A percentile compares a stretch with the other conserved stretches of the same genome.
Evolutionary conservation across 75 land plant genomes (phyloP).

Genomic region (Pinus albicaulis): DNA sequence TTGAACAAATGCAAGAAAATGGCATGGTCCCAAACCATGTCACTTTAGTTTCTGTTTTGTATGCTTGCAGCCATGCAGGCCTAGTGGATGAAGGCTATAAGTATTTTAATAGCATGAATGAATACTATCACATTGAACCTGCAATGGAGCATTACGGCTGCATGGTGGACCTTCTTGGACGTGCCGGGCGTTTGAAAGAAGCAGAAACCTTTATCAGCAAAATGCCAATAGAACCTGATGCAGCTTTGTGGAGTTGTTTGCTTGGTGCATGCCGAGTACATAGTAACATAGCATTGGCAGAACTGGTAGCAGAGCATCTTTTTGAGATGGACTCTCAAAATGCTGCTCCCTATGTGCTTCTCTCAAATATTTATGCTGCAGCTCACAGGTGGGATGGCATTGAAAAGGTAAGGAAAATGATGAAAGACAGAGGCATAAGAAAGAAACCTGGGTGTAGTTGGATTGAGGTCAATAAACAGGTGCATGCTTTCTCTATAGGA

Average conservation of each 20-base stretch:
- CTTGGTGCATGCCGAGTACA: slow-evolving; percentile 46
- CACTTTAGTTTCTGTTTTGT: slow-evolving; percentile 45
- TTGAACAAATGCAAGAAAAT: slow-evolving; percentile 42
- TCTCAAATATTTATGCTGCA: too few relatives aligned
- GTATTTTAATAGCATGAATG: slow-evolving; percentile 36
- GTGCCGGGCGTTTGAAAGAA: slow-evolving; percentile 43
- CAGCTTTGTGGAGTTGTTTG: slow-evolving; percentile 23
- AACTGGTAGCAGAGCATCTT: slow-evolving; percentile 27
- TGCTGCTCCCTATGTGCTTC: slow-evolving; percentile 39
- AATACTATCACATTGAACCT: slow-evolving; percentile 8
- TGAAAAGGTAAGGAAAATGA: too few relatives aligned
- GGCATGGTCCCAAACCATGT: slow-evolving; percentile 36
- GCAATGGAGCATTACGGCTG: slow-evolving; percentile 37
- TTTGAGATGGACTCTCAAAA: slow-evolving; percentile 42
- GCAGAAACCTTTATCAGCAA: slow-evolving; percentile 24
- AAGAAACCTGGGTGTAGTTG: slow-evolving; percentile 17
- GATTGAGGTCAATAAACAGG: too few relatives aligned
- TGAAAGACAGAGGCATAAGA: slow-evolving; percentile 18
- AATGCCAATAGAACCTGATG: slow-evolving; percentile 22
- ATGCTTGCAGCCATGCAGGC: slow-evolving; percentile 55
- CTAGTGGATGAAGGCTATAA: slow-evolving; percentile 38
- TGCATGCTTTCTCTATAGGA: not conserved
- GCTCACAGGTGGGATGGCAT: too few relatives aligned
- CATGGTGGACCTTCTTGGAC: slow-evolving; percentile 57
- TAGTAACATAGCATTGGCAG: slow-evolving; percentile 34